Conservation (phyloP, 2,329 filamentous ascomycete genomes). For the Aspergillus quadricinctus region DNA sequence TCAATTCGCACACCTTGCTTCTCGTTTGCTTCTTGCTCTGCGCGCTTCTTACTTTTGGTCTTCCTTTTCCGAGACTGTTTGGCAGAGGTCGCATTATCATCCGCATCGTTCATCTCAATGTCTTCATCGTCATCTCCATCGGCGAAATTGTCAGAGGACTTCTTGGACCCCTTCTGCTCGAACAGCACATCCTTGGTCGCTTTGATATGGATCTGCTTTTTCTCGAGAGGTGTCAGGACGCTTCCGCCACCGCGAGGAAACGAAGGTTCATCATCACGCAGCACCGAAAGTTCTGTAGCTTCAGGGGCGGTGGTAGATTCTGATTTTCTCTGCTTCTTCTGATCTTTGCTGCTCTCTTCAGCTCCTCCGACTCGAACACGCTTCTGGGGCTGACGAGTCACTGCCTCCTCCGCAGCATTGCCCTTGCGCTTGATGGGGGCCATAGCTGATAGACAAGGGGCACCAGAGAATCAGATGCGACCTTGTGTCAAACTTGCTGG, state of each 20-base stretch:
- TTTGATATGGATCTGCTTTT: slow-evolving; percentile 93
- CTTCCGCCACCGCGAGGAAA: slow-evolving; percentile 93
- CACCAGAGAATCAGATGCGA: slow-evolving; percentile 20
- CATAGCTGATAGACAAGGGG: slow-evolving; percentile 30
- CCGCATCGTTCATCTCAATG: slow-evolving; percentile 47
- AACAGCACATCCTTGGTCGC: slow-evolving; percentile 88
- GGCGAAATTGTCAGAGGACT: slow-evolving; percentile 45
- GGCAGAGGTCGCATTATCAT: slow-evolving; percentile 32
- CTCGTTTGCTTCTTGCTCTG: slow-evolving; percentile 47
- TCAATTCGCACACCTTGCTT: slow-evolving; percentile 67
- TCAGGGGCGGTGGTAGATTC: slow-evolving; percentile 21
- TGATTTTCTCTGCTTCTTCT: slow-evolving; percentile 27
- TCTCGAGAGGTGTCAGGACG: slow-evolving; percentile 84
- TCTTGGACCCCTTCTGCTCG: slow-evolving; percentile 65
- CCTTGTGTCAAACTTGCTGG: slow-evolving; percentile 20
- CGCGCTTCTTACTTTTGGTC: slow-evolving; percentile 47
- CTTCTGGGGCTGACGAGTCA: slow-evolving; percentile 36
- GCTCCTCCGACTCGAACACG: slow-evolving; percentile 37
- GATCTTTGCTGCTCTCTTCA: slow-evolving; percentile 31
- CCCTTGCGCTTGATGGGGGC: slow-evolving; percentile 45
- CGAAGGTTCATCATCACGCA: slow-evolving; percentile 74
- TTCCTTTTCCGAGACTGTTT: slow-evolving; percentile 39
- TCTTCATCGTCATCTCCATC: slow-evolving; percentile 55
- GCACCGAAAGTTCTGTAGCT: slow-evolving; percentile 38
- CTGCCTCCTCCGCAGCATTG: slow-evolving; percentile 33